Percentiles rank a stretch among this genome's conserved stretches.
phyloP scores from a whole-genome alignment of 139 green algal genomes.

The Haematococcus lacustris region DNA sequence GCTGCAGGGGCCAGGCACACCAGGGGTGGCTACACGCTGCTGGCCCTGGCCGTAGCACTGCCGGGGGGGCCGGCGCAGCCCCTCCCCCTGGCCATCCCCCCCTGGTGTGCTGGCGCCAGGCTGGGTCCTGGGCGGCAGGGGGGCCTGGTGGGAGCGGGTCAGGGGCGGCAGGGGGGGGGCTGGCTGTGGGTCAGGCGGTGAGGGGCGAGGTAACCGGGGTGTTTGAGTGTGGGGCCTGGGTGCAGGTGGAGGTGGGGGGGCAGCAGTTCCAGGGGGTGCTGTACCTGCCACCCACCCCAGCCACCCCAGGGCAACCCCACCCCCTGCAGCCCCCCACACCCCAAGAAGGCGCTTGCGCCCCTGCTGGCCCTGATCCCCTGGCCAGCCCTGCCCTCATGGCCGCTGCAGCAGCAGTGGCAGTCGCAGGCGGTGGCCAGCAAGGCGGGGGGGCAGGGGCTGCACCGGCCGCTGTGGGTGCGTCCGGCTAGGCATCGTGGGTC shows the following conservation, averaged over 20 bases:
- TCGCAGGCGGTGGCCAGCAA: too few relatives aligned
- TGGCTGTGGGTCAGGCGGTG: background rate
- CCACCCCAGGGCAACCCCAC: too few relatives aligned
- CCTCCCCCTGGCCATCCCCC: background rate
- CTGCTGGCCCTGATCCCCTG: too few relatives aligned
- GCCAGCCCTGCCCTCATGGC: too few relatives aligned
- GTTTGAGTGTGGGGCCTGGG: conserved; percentile 3
- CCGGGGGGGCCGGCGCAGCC: background rate
- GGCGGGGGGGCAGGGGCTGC: too few relatives aligned
- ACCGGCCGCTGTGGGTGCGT: too few relatives aligned
- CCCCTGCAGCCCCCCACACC: too few relatives aligned
- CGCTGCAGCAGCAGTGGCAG: too few relatives aligned
- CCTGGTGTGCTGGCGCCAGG: too few relatives aligned
- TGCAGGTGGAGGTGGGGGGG: background rate
- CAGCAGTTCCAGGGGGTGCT: background rate
- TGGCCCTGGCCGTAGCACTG: background rate
- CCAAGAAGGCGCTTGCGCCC: too few relatives aligned
- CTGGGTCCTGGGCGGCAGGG: background rate
- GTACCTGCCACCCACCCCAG: background rate
- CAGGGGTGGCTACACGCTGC: background rate
- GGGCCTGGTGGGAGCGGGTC: background rate
- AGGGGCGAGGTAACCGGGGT: background rate
- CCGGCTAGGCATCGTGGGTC: too few relatives aligned
- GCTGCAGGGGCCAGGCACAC: background rate
- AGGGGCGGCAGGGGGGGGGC: background rate